A percentile compares a stretch with the other conserved stretches of the same genome.
Evolutionary conservation across 345 rosid genomes (phyloP).

Genomic region (Hibiscus mutabilis): DNA sequence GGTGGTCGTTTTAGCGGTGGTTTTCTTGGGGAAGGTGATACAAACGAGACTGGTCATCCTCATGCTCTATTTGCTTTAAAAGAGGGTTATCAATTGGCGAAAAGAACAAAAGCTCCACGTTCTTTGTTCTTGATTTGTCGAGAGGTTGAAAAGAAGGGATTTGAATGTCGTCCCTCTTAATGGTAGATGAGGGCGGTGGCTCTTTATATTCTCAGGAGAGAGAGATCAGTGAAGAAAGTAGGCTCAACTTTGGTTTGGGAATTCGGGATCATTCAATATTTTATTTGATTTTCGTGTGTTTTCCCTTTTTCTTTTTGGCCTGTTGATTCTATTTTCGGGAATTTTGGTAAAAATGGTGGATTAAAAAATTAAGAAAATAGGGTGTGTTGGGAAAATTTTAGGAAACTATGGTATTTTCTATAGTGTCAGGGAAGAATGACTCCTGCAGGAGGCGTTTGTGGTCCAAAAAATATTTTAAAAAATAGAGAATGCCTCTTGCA

Average conservation of each 20-base stretch:
- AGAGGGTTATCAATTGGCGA: slow-evolving; percentile 7
- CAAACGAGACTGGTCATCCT: slow-evolving; percentile 17
- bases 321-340: not conserved
- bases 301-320: not conserved
- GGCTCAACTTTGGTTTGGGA: slow-evolving; percentile 9
- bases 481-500: too few relatives aligned
- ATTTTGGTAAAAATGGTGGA: too few relatives aligned
- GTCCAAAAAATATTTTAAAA: too few relatives aligned
- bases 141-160: slow-evolving; percentile 10
- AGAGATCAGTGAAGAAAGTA: slow-evolving; percentile 15
- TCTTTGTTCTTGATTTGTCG: slow-evolving; percentile 21
- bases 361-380: too few relatives aligned
- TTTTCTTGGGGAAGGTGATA: slow-evolving; percentile 25
- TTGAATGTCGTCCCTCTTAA: slow-evolving; percentile 17
- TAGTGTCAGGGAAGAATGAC: too few relatives aligned
- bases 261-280: slow-evolving; percentile 10
- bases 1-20: slow-evolving; percentile 22
- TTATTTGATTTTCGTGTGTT: not conserved
- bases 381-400: too few relatives aligned
- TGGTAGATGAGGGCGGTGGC: slow-evolving; percentile 47
- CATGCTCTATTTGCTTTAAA: slow-evolving; percentile 3
- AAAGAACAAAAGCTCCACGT: slow-evolving; percentile 22
- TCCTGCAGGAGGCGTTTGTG: too few relatives aligned
- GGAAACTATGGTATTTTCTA: too few relatives aligned
- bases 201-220: not conserved